phyloP scores from a whole-genome alignment of 371 early-diverging fungal species.

The Capniomyces stellatus region DNA sequence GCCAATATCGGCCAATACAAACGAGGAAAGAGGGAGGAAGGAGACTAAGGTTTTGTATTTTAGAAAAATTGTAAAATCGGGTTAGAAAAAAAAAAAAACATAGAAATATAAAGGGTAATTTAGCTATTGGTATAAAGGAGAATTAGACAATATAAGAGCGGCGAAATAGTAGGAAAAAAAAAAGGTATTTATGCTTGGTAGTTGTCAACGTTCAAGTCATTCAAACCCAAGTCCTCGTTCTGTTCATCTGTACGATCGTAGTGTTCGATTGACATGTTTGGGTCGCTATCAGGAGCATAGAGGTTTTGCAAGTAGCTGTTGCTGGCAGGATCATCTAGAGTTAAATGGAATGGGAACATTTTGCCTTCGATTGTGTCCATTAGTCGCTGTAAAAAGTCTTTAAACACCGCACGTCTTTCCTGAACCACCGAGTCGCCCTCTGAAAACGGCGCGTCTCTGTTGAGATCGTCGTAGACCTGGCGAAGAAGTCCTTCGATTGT shows the following conservation, averaged over 20 bases:
- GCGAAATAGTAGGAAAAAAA: too few species aligned
- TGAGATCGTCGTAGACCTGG: constrained; percentile 74
- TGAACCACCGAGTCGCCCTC: constrained; percentile 52
- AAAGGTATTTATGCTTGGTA: too few species aligned
- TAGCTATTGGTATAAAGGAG: too few species aligned
- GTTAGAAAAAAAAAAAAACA: too few species aligned
- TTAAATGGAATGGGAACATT: constrained; percentile 42
- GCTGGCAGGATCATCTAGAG: constrained; percentile 81
- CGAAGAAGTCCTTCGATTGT: constrained; percentile 84
- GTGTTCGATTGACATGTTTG: constrained; percentile 70
- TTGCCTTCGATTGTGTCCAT: constrained; percentile 40
- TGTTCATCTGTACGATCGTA: constrained; percentile 75
- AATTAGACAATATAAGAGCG: too few species aligned
- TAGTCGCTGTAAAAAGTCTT: constrained; percentile 44
- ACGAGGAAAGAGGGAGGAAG: too few species aligned
- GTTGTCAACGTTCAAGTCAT: constrained; percentile 47
- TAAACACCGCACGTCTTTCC: constrained; percentile 35
- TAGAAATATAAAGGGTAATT: too few species aligned
- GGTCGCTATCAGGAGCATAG: constrained; percentile 86
- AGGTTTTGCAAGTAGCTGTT: constrained; percentile 74
- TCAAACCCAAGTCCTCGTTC: constrained; percentile 71
- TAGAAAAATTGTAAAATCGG: too few species aligned
- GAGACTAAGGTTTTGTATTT: too few species aligned
- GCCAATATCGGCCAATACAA: too few species aligned
- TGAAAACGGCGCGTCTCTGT: constrained; percentile 43